Evolutionary conservation across 805 yeast species (phyloP).

Genomic region (Brettanomyces sp.): DNA sequence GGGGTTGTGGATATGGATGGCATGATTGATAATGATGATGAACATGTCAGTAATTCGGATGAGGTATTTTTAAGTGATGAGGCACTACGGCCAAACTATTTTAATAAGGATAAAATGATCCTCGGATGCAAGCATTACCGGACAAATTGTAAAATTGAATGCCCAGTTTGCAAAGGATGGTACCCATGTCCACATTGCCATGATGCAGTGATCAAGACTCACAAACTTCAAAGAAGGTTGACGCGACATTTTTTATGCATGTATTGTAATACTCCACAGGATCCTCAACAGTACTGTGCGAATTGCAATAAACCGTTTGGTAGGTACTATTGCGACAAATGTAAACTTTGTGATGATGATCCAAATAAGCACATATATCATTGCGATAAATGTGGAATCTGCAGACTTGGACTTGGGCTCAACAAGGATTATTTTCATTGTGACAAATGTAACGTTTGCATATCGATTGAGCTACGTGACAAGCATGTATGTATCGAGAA

Average conservation of each 20-base stretch:
- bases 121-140: slow-evolving; percentile 81
- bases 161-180: slow-evolving; percentile 69
- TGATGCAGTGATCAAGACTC: slow-evolving; percentile 45
- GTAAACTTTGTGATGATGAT: slow-evolving; percentile 80
- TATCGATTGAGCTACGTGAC: slow-evolving; percentile 67
- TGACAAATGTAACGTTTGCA: slow-evolving; percentile 79
- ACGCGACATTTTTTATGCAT: slow-evolving; percentile 72
- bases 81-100: slow-evolving; percentile 42
- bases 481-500: slow-evolving; percentile 79
- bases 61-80: slow-evolving; percentile 35
- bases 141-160: slow-evolving; percentile 75
- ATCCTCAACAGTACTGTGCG: slow-evolving; percentile 59
- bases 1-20: slow-evolving; percentile 5
- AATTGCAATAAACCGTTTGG: slow-evolving; percentile 64
- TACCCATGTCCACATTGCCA: slow-evolving; percentile 81
- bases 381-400: slow-evolving; percentile 87
- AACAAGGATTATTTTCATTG: slow-evolving; percentile 91
- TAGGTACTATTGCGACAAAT: slow-evolving; percentile 64
- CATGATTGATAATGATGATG: background rate
- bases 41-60: slow-evolving; percentile 14
- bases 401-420: slow-evolving; percentile 81
- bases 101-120: slow-evolving; percentile 31
- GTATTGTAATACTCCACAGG: slow-evolving; percentile 69
- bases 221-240: slow-evolving; percentile 48
- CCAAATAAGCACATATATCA: slow-evolving; percentile 75